Evolutionary conservation across 345 rosid species (phyloP), one percentile per base, ranked within the genome.

Genomic region (Aquilaria malaccensis): DNA sequence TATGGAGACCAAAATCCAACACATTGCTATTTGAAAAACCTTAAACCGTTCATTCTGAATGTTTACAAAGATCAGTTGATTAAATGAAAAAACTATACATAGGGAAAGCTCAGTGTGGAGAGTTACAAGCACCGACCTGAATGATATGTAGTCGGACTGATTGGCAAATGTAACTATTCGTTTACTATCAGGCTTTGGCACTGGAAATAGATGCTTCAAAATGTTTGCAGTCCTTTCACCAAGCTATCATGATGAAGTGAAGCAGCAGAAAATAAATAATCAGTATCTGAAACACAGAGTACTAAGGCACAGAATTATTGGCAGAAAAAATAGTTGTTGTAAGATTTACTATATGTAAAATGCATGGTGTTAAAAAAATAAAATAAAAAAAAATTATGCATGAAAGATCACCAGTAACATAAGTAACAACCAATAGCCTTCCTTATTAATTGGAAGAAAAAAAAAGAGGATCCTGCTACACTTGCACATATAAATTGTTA

Each of bases 131-230:
- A 65, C 76, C 52, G 73, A 94, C 99, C 99, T 94, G 89, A 94
- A 94, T 50, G 97, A 90, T 45, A 94, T 61, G 55, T 84, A 83
- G 77, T 90, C 96, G 22, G 87, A 79, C 52, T 83, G 81, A 76
- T 83, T 90, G 49, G 96, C 86, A 63, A 90, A 87, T 32, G 97
- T 90, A 66, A 94, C 77, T 12, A 90, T 86, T 10, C 97, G 89
- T 59, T 77, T 87, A 45, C 90, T 69, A 59, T 90, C 95, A 13
- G 65, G 77, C 80, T 89, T 94, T 30, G 96, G 97, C 77, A 80
- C 80, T 56, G 99, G 97, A 78, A 94, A 94, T 48, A 94, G 72
- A 78, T 94, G 92, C 74, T 88, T 94, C 59, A 94, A 76, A 67
- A 94, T 77, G 75, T 80, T 88, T 13, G 74, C 76, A 45, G 92